Conservation (phyloP, 2,329 filamentous ascomycete genomes). For the Tolypocladium paradoxum region DNA sequence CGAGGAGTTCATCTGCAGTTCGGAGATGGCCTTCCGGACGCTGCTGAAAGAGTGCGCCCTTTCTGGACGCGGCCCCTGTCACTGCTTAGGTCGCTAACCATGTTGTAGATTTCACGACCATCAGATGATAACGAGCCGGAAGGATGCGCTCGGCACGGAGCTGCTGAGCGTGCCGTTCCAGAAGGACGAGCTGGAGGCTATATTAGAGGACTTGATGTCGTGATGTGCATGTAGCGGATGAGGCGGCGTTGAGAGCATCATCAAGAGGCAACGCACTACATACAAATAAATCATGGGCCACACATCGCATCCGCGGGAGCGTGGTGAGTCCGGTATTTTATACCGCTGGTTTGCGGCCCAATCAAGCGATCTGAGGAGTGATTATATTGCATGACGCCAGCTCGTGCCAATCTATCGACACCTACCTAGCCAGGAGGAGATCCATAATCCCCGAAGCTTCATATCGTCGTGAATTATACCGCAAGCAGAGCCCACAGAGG, state of each 20-base stretch:
- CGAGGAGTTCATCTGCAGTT: slow-evolving; percentile 94
- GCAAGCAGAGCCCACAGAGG: background rate
- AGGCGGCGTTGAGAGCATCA: background rate
- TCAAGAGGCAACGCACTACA: too few species aligned
- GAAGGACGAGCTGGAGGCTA: slow-evolving; percentile 78
- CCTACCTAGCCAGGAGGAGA: background rate
- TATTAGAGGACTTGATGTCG: slow-evolving; percentile 60
- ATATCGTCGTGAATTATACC: background rate
- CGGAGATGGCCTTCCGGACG: slow-evolving; percentile 90
- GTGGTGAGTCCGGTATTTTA: background rate
- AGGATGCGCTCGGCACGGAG: slow-evolving; percentile 78
- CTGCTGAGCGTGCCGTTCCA: slow-evolving; percentile 75
- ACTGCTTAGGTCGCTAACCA: slow-evolving; percentile 13
- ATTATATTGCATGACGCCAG: background rate
- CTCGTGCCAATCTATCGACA: background rate
- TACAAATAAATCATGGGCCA: too few species aligned
- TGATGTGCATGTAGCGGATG: slow-evolving; percentile 6
- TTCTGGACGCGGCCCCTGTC: background rate
- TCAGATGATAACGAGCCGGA: slow-evolving; percentile 86
- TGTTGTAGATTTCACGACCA: slow-evolving; percentile 74
- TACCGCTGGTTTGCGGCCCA: background rate
- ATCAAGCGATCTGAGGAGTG: background rate
- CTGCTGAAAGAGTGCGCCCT: slow-evolving; percentile 72
- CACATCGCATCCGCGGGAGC: background rate
- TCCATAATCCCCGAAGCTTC: background rate